Conservation (phyloP, 768 basidiomycete species). For the Boletus tylopilopsis region DNA sequence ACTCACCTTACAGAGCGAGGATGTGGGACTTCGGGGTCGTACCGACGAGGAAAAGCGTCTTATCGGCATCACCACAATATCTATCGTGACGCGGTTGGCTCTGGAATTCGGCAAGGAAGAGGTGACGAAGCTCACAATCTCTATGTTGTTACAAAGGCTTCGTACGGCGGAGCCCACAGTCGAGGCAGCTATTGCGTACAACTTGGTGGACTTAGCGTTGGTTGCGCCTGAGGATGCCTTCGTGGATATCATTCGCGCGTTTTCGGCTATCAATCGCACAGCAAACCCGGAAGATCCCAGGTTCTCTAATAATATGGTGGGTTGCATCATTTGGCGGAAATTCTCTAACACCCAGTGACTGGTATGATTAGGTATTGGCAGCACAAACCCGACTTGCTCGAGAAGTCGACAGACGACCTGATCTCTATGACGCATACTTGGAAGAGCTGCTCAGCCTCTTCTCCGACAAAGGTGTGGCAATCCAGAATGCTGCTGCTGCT, state of each 20-base stretch:
- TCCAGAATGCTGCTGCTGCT: conserved; percentile 77
- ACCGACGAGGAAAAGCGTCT: conserved; percentile 83
- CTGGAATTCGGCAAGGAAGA: conserved; percentile 86
- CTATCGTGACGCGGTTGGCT: conserved; percentile 83
- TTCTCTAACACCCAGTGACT: background rate
- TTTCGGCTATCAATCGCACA: conserved; percentile 80
- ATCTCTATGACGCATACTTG: conserved; percentile 76
- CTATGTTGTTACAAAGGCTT: conserved; percentile 88
- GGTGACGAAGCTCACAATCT: conserved; percentile 84
- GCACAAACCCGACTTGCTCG: conserved; percentile 89
- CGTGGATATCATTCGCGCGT: conserved; percentile 76
- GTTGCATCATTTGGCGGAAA: background rate
- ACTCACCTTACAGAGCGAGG: conserved; percentile 52
- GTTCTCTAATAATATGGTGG: conserved; percentile 86
- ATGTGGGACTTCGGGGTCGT: conserved; percentile 59
- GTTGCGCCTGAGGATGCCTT: conserved; percentile 74
- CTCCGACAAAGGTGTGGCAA: conserved; percentile 85
- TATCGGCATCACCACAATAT: conserved; percentile 87
- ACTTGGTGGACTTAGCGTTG: conserved; percentile 85
- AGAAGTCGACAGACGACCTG: conserved; percentile 68
- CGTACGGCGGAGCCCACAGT: conserved; percentile 82
- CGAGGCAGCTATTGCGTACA: conserved; percentile 89
- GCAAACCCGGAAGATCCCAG: conserved; percentile 87
- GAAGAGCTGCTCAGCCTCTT: conserved; percentile 84
- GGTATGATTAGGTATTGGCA: conserved; percentile 61